Conservation (phyloP, 2,329 filamentous ascomycete genomes). For the Scleromitrula shiraiana region DNA sequence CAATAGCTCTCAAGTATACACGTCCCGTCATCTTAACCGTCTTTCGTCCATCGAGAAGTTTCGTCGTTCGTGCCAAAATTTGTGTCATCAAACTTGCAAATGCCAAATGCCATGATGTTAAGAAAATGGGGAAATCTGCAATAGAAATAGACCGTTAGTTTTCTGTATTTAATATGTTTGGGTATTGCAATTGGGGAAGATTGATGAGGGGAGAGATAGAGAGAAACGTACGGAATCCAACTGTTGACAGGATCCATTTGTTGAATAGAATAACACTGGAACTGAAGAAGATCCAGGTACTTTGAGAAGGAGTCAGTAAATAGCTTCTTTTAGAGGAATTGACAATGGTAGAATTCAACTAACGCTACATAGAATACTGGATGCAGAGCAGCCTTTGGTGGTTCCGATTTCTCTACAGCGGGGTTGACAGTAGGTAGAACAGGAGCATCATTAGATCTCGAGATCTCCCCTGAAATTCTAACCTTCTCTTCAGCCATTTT, state of each 20-base stretch:
- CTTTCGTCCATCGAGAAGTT: slow-evolving; percentile 85
- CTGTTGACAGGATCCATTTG: slow-evolving; percentile 91
- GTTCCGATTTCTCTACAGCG: slow-evolving; percentile 51
- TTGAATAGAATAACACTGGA: slow-evolving; percentile 98
- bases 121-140: slow-evolving; percentile 63
- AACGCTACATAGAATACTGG: slow-evolving; percentile 69
- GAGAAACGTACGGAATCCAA: slow-evolving; percentile 64
- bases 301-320: slow-evolving; percentile 33
- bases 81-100: slow-evolving; percentile 96
- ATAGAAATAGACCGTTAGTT: too few relatives aligned
- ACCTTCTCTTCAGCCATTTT: slow-evolving; percentile 72
- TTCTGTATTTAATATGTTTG: too few relatives aligned
- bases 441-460: slow-evolving; percentile 47
- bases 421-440: slow-evolving; percentile 75
- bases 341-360: slow-evolving; percentile 21
- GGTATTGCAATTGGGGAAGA: too few relatives aligned
- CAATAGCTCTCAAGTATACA: slow-evolving; percentile 86
- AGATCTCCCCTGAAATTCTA: slow-evolving; percentile 70
- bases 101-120: slow-evolving; percentile 91
- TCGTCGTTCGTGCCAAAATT: slow-evolving; percentile 81
- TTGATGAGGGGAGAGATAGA: neutral
- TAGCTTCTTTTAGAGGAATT: neutral
- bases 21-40: slow-evolving; percentile 94
- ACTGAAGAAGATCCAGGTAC: slow-evolving; percentile 85
- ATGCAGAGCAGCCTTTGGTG: slow-evolving; percentile 45